Evolutionary conservation across 208 protist species (phyloP), one percentile per base, ranked within the genome.

Genomic region (Herpetomonas muscarum): DNA sequence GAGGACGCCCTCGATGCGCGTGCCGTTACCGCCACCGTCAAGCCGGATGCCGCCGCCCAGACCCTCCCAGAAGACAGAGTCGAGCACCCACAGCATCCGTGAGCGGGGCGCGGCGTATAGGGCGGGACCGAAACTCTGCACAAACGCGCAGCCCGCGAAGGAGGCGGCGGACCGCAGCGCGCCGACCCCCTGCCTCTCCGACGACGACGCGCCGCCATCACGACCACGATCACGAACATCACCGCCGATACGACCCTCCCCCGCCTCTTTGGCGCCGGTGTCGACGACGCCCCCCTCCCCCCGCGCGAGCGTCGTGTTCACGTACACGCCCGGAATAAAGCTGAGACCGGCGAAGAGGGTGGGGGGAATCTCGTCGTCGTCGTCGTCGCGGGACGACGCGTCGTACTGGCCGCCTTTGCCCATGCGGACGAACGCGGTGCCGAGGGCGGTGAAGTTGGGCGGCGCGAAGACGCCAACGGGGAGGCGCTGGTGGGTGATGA

Each of bases 41-140:
- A 75, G 24, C 37, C 61, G 64, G 1, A 75, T 25, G 21, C 74
- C 74, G 13, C 74, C 74, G 37, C 74, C 74, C 34, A 61, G 58
- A 61, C 68, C 70, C 36, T 55, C 30, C 64, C 69, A 70, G 15
- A 80, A 48, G 4, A 61, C 67, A 0, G 61, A 63, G 48, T 80
- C 74, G 19, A 72, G 30, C 26, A 80, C 41, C 46, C 60, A 70
- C 12, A 75, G 44, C 9, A 25, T 59, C 17, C 41, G 48, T 32
- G 50, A 66, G 26, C 29, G 39, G 1, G 51, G 50, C 12, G 66
- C 44, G 17, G 47, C 60, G 59, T 76, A 75, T 3, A 80, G 19
- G 3, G 74, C 61, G 0, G 74, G 62, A 19, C 64, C 74, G 48
- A 65, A 68, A 61, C 68, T 69, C 10, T 66, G 37, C 37, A 65